phyloP scores from a whole-genome alignment of 129 eudicot species.

The carrot (Daucus carota) region DNA sequence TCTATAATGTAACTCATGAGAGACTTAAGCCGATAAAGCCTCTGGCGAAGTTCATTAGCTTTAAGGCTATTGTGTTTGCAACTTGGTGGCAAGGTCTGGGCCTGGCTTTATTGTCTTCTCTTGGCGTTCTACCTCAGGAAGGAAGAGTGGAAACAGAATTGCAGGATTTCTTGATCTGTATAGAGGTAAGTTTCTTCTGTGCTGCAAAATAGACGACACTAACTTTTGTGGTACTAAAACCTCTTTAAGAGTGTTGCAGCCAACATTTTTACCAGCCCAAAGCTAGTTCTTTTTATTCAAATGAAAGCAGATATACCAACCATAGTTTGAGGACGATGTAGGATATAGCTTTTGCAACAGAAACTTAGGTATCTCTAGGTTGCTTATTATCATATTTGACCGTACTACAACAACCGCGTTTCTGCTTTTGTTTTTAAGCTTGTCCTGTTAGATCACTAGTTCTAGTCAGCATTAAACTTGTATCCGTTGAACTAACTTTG shows the following conservation, averaged over 20 bases:
- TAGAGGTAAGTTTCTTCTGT: conserved; percentile 49
- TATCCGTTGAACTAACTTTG: not conserved
- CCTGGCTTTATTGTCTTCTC: conserved; percentile 60
- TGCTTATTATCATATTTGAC: not conserved
- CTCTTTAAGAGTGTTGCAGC: not conserved
- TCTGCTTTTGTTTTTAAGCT: not conserved
- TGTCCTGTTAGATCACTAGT: no score
- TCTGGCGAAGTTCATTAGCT: conserved; percentile 88
- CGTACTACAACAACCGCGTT: not conserved
- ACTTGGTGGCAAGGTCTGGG: conserved; percentile 99
- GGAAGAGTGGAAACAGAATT: conserved; percentile 61
- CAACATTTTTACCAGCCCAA: not conserved
- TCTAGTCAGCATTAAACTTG: not conserved
- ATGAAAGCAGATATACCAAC: no score
- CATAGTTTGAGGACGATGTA: not conserved
- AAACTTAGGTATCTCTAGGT: no score
- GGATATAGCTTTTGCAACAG: not conserved
- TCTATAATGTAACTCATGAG: conserved; percentile 75
- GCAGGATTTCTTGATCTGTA: conserved; percentile 88
- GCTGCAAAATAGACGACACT: not conserved
- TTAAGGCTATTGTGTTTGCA: conserved; percentile 96
- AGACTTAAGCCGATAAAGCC: conserved; percentile 74
- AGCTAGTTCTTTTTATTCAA: no score
- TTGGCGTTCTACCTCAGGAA: conserved; percentile 51
- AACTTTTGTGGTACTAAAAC: not conserved